Evolutionary conservation across 2,329 filamentous ascomycete species (phyloP).

Genomic region (Hymenoscyphus fraxineus): DNA sequence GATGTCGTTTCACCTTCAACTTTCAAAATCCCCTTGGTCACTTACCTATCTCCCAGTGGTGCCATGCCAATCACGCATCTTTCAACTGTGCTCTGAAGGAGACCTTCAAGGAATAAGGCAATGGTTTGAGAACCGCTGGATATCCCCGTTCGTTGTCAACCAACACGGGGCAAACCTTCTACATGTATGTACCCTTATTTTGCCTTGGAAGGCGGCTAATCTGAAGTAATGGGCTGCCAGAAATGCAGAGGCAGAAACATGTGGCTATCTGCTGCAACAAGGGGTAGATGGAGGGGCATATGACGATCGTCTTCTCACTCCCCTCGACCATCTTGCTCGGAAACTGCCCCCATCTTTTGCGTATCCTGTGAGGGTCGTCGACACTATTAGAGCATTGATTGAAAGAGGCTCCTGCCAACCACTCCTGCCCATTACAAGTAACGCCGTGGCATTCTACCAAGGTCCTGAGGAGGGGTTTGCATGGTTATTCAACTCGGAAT

Average conservation of each 20-base stretch:
- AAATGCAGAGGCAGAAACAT: conserved; percentile 14
- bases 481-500: conserved; percentile 17
- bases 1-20: conserved; percentile 13
- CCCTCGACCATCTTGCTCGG: conserved; percentile 15
- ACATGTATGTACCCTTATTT: too few species aligned
- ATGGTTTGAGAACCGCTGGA: conserved; percentile 1
- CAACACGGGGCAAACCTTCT: conserved; percentile 17
- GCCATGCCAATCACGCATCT: conserved; percentile 14
- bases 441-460: conserved; percentile 13
- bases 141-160: conserved; percentile 16
- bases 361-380: conserved; percentile 11
- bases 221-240: conserved; percentile 6
- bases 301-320: conserved; percentile 13
- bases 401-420: conserved; percentile 15
- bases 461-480: conserved; percentile 18
- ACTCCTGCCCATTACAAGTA: conserved; percentile 14
- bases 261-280: conserved; percentile 9
- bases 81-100: conserved; percentile 13
- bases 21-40: conserved; percentile 10
- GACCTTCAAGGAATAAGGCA: conserved; percentile 1
- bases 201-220: too few species aligned
- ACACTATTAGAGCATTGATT: conserved; percentile 16
- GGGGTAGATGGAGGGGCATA: conserved; percentile 14
- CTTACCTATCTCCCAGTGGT: conserved; percentile 9
- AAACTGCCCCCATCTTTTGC: conserved; percentile 10